A percentile compares a stretch with the other conserved stretches of the same genome.
Conservation (phyloP, 2,329 filamentous ascomycete species). For the Moelleriella libera region DNA sequence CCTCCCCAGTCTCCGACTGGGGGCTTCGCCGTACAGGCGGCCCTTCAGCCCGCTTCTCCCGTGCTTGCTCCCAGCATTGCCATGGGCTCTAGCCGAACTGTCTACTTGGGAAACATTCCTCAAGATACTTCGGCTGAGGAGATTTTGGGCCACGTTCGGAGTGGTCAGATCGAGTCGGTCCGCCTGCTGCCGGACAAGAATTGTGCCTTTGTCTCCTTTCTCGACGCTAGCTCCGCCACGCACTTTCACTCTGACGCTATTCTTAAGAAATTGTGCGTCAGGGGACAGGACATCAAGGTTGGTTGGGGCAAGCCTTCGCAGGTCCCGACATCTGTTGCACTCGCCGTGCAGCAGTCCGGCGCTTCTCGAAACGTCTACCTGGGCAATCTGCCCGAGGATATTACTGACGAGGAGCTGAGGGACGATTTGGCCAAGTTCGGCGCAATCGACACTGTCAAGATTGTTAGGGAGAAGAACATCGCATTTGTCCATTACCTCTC, state of each 20-base stretch:
- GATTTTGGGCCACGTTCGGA: slow-evolving; percentile 88
- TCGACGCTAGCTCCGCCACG: slow-evolving; percentile 92
- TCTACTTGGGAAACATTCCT: slow-evolving; percentile 97
- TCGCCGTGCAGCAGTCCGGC: slow-evolving; percentile 93
- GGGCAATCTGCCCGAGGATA: slow-evolving; percentile 82
- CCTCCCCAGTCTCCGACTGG: slow-evolving; percentile 81
- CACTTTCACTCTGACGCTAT: slow-evolving; percentile 99
- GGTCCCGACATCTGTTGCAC: slow-evolving; percentile 91
- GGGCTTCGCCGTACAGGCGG: slow-evolving; percentile 46
- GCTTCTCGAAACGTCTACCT: slow-evolving; percentile 96
- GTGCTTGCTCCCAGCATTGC: slow-evolving; percentile 69
- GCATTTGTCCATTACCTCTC: slow-evolving; percentile 96
- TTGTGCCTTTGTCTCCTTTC: slow-evolving; percentile 97
- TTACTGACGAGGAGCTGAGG: slow-evolving; percentile 79
- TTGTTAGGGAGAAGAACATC: slow-evolving; percentile 95
- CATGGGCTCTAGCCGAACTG: slow-evolving; percentile 85
- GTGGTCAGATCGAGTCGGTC: slow-evolving; percentile 98
- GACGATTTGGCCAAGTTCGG: slow-evolving; percentile 96
- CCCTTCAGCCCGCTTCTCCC: slow-evolving; percentile 54
- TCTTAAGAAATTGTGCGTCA: slow-evolving; percentile 97
- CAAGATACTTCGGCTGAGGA: slow-evolving; percentile 94
- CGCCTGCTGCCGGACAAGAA: slow-evolving; percentile 96
- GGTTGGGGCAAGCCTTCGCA: slow-evolving; percentile 98
- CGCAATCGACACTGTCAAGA: slow-evolving; percentile 91
- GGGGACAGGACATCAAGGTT: slow-evolving; percentile 98